Percentiles rank a stretch among this genome's conserved stretches.
Conservation (phyloP, 352 stramenopile genomes). For the Globisporangium megalacanthum region DNA sequence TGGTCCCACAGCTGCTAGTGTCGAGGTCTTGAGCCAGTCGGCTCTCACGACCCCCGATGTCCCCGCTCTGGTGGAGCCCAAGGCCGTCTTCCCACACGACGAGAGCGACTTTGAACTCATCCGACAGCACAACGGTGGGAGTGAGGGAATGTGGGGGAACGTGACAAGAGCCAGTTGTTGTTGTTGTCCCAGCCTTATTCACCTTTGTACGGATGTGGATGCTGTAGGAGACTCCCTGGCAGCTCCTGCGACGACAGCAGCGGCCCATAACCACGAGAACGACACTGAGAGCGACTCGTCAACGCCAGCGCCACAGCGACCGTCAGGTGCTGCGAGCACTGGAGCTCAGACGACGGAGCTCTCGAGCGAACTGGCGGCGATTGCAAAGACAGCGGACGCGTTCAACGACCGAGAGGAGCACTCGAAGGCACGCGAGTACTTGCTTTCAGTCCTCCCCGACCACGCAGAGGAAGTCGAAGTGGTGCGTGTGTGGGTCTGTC, state of each 20-base stretch:
- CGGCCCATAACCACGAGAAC: neutral
- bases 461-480: constrained; percentile 42
- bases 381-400: constrained; percentile 38
- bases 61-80: constrained; percentile 51
- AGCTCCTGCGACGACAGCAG: neutral
- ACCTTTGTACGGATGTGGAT: neutral
- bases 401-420: constrained; percentile 48
- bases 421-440: constrained; percentile 28
- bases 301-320: neutral
- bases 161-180: neutral
- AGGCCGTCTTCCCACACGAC: constrained; percentile 50
- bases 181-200: neutral
- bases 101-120: constrained; percentile 57
- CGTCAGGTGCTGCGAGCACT: neutral
- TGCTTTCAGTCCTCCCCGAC: constrained; percentile 31
- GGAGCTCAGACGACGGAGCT: constrained; percentile 13
- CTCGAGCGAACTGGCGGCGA: constrained; percentile 19
- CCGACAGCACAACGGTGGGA: constrained; percentile 29
- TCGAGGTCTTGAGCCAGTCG: constrained; percentile 35
- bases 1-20: constrained; percentile 28
- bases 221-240: constrained; percentile 7
- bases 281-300: neutral
- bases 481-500: constrained; percentile 17
- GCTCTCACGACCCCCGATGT: constrained; percentile 18
- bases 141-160: neutral